Evolutionary conservation across 2,329 filamentous ascomycete species (phyloP), one percentile per base, ranked within the genome.

Genomic region (Penicillium sp.): DNA sequence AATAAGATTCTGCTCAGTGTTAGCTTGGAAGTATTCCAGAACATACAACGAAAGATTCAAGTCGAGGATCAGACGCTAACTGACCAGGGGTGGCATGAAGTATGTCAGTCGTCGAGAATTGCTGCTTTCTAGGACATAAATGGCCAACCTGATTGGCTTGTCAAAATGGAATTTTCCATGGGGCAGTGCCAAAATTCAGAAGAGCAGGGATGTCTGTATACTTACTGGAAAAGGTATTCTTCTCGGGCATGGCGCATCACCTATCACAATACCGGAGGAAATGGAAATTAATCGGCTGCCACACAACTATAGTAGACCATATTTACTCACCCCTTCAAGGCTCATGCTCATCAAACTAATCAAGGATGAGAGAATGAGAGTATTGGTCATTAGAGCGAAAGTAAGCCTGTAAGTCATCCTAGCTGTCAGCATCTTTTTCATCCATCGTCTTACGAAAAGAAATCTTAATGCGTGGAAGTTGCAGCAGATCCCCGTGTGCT

Each of bases 241-340:
- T 82, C 78, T 59, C 78, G 73, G 34, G 79, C 78, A 69, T 81
- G 78, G 49, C 78, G 74, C 66, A 82, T 75, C 47, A 82, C 77
- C 79, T 81, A 57, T 44, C 24, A 47, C 13, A 52, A 48, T 37
- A 24, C 22, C 22, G 6, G 22, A 24, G 6, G 7, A 45, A 43
- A 19, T 29, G 39, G 47, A 26, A 26, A 33, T 40, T 32, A 39
- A 43, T 32, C n/a, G 10, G 17, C 32, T 32, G n/a, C 31, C 41
- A 38, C 17, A 10, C 24, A 26, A 24, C 26, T 31, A 39, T 39
- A 22, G 22, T 29, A 44, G 32, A 58, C 59, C 60, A 10, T 24
- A 1, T 24, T 22, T 71, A 65, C 70, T 49, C 71, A 66, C 70
- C 75, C 78, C 72, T 76, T 79, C 59, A 49, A 82, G 64, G 52